A percentile compares a stretch with the other conserved stretches of the same genome.
phyloP scores from a whole-genome alignment of 257 asterid genomes.

The Fraxinus pennsylvanica region DNA sequence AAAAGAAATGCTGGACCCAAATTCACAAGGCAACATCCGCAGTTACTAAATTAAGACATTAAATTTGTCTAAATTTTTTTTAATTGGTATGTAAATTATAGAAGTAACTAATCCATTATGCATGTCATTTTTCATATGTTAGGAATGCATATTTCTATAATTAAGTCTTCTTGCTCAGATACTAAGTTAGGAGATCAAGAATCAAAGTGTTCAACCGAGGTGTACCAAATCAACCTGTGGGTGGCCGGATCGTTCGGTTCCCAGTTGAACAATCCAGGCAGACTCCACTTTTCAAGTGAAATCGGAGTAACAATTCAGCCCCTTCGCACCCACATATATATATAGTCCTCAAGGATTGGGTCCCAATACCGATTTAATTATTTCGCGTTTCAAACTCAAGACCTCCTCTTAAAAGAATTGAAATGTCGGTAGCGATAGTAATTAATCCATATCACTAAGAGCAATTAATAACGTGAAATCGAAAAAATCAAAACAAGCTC shows the following conservation, averaged over 20 bases:
- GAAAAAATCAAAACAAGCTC: too few species aligned
- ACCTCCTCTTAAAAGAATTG: not conserved
- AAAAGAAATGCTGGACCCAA: conserved; percentile 30
- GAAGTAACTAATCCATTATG: not conserved
- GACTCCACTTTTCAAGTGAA: too few species aligned
- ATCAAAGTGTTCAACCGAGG: not conserved
- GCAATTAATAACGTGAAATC: too few species aligned
- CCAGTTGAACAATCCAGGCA: not conserved
- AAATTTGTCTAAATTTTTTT: not conserved
- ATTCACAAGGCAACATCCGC: conserved; percentile 8
- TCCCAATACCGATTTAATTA: too few species aligned
- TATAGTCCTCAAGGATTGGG: too few species aligned
- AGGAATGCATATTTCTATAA: not conserved
- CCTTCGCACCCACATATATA: too few species aligned
- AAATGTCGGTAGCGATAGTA: too few species aligned
- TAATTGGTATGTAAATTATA: not conserved
- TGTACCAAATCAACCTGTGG: too few species aligned
- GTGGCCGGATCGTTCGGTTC: too few species aligned
- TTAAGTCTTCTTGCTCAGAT: not conserved
- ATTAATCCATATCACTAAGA: too few species aligned
- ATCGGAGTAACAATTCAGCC: too few species aligned
- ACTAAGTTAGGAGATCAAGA: not conserved
- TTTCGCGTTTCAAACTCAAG: not conserved
- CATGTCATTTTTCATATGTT: not conserved
- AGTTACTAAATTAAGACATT: not conserved